Evolutionary conservation across 768 basidiomycete genomes (phyloP).

Genomic region (Steccherinum ochraceum): DNA sequence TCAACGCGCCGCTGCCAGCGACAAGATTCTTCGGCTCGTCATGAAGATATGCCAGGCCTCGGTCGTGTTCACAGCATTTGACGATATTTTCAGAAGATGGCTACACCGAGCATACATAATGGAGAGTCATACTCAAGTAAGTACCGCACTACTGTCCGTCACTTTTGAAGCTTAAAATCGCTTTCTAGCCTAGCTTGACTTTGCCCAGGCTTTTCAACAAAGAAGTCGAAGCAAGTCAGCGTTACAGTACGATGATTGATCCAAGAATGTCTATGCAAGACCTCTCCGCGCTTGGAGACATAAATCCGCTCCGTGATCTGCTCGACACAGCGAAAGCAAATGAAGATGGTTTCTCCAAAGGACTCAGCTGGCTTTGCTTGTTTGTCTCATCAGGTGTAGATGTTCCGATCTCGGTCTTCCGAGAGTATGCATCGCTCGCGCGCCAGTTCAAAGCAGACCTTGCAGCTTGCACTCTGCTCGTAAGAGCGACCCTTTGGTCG

Average conservation of each 20-base stretch:
- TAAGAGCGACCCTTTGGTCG: constrained; percentile 49
- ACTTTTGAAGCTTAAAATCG: neutral
- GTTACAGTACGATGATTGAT: constrained; percentile 32
- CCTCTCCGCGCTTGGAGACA: constrained; percentile 18
- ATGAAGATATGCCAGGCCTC: constrained; percentile 47
- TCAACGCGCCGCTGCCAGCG: constrained; percentile 10
- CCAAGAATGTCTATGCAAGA: constrained; percentile 24
- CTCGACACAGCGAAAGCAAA: constrained; percentile 36
- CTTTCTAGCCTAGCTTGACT: constrained; percentile 40
- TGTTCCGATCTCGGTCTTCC: constrained; percentile 46
- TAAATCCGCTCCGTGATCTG: constrained; percentile 54
- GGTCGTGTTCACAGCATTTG: constrained; percentile 51
- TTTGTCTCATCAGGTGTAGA: constrained; percentile 62
- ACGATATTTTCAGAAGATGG: constrained; percentile 56
- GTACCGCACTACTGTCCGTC: constrained; percentile 5
- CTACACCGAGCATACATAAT: constrained; percentile 37
- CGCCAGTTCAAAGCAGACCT: constrained; percentile 33
- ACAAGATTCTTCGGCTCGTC: constrained; percentile 39
- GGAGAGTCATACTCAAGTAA: constrained; percentile 34
- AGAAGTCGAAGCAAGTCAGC: constrained; percentile 39
- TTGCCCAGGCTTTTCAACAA: constrained; percentile 52
- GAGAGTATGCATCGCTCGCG: constrained; percentile 38
- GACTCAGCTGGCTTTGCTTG: constrained; percentile 54
- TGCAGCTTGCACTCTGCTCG: constrained; percentile 39
- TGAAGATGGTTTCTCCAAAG: constrained; percentile 35